phyloP scores from a whole-genome alignment of 768 basidiomycete genomes.

The Pleurotus platypus region DNA sequence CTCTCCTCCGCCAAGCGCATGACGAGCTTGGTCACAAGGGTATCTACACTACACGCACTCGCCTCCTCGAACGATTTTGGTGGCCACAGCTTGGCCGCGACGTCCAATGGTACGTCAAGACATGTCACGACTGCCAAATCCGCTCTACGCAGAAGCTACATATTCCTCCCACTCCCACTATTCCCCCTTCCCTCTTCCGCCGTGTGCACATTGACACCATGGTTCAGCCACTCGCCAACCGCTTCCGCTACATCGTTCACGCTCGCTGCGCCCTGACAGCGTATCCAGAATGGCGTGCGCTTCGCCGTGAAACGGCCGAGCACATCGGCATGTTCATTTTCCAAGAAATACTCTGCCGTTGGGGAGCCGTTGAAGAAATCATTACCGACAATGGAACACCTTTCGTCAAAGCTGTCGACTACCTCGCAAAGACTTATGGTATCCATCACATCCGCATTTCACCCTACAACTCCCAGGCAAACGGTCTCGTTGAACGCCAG shows the following conservation, averaged over 20 bases:
- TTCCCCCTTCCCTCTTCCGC: slow-evolving; percentile 22
- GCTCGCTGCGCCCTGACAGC: slow-evolving; percentile 27
- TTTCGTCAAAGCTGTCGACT: slow-evolving; percentile 22
- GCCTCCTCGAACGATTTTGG: slow-evolving; percentile 24
- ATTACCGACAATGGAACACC: slow-evolving; percentile 35
- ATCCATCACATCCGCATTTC: slow-evolving; percentile 38
- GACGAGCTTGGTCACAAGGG: slow-evolving; percentile 24
- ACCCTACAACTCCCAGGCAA: slow-evolving; percentile 31
- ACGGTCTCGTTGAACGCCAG: slow-evolving; percentile 26
- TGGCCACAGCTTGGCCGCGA: slow-evolving; percentile 23
- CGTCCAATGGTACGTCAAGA: slow-evolving; percentile 20
- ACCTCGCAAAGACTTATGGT: slow-evolving; percentile 18
- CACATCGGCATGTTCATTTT: slow-evolving; percentile 28
- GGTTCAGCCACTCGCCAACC: too few relatives aligned
- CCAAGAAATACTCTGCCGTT: slow-evolving; percentile 23
- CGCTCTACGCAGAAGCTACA: slow-evolving; percentile 17
- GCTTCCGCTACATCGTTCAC: slow-evolving; percentile 31
- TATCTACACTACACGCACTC: slow-evolving; percentile 16
- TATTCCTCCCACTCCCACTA: slow-evolving; percentile 15
- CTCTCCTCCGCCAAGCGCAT: slow-evolving; percentile 18
- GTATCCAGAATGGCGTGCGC: slow-evolving; percentile 26
- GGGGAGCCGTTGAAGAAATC: slow-evolving; percentile 31
- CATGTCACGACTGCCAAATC: slow-evolving; percentile 27
- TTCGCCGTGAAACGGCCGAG: slow-evolving; percentile 23
- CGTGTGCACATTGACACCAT: too few relatives aligned